phyloP scores from a whole-genome alignment of 768 basidiomycete species.

The Terana coerulea region DNA sequence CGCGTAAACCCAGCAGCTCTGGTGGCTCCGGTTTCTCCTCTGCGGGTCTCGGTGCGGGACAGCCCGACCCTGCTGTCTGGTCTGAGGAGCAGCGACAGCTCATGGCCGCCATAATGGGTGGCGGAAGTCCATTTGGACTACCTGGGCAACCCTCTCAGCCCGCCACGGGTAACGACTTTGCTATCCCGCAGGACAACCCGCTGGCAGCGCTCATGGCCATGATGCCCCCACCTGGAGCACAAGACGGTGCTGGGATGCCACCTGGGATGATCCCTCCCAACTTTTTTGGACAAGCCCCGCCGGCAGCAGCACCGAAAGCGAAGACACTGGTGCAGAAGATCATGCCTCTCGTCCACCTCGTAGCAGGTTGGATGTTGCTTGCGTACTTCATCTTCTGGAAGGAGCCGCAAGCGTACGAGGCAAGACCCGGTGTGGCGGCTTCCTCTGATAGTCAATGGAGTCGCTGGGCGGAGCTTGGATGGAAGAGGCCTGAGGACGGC shows the following conservation, averaged over 20 bases:
- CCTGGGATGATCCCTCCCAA: slow-evolving; percentile 8
- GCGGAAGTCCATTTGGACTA: slow-evolving; percentile 7
- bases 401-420: slow-evolving; percentile 52
- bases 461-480: slow-evolving; percentile 59
- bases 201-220: slow-evolving; percentile 22
- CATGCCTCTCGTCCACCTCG: slow-evolving; percentile 62
- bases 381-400: slow-evolving; percentile 64
- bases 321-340: slow-evolving; percentile 52
- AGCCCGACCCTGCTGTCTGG: slow-evolving; percentile 61
- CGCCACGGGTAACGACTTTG: neutral
- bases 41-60: slow-evolving; percentile 17
- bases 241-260: slow-evolving; percentile 16
- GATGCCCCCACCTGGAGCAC: neutral
- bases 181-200: slow-evolving; percentile 24
- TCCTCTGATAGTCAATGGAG: slow-evolving; percentile 41
- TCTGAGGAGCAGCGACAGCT: slow-evolving; percentile 65
- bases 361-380: slow-evolving; percentile 61
- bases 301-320: slow-evolving; percentile 16
- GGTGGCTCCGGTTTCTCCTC: slow-evolving; percentile 22
- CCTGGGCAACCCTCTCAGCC: slow-evolving; percentile 5
- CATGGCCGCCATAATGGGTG: slow-evolving; percentile 57
- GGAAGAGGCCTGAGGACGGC: slow-evolving; percentile 32
- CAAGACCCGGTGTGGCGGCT: slow-evolving; percentile 31
- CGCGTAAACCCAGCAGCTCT: slow-evolving; percentile 24
- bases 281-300: slow-evolving; percentile 9